Percentiles rank a stretch among this genome's conserved stretches.
Evolutionary conservation across 2,329 filamentous ascomycete genomes (phyloP).

Genomic region (Calonectria naviculata): DNA sequence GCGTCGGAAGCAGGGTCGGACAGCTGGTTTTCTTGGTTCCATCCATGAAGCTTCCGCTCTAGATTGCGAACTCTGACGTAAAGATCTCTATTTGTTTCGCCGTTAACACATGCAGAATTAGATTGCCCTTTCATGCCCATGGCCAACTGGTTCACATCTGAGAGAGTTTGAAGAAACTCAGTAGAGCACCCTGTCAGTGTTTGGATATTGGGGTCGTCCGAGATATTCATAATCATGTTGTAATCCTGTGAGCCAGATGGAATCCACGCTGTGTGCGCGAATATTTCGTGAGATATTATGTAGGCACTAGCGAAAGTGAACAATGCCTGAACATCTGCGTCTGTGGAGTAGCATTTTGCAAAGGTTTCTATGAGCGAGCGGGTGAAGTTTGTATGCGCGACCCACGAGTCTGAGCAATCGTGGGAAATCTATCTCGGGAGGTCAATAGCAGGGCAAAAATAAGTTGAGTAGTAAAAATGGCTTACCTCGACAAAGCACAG

Average conservation of each 20-base stretch:
- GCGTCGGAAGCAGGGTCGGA: neutral
- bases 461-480: fast-evolving
- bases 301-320: slow-evolving; percentile 41
- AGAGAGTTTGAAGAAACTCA: slow-evolving; percentile 24
- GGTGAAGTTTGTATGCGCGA: slow-evolving; percentile 39
- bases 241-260: neutral
- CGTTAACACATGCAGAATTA: neutral
- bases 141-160: slow-evolving; percentile 23
- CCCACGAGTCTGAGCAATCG: slow-evolving; percentile 42
- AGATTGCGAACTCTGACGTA: neutral
- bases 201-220: slow-evolving; percentile 25
- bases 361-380: slow-evolving; percentile 28
- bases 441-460: neutral
- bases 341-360: neutral
- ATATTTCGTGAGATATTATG: slow-evolving; percentile 30
- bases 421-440: slow-evolving; percentile 30
- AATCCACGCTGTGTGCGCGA: slow-evolving; percentile 27
- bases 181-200: slow-evolving; percentile 30
- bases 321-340: slow-evolving; percentile 29
- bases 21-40: neutral
- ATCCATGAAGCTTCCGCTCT: neutral
- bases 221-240: slow-evolving; percentile 1
- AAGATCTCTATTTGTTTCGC: neutral
- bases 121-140: neutral
- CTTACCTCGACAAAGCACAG: slow-evolving; percentile 4